phyloP scores from a whole-genome alignment of 2,329 filamentous ascomycete genomes.

The Fusarium sororula region DNA sequence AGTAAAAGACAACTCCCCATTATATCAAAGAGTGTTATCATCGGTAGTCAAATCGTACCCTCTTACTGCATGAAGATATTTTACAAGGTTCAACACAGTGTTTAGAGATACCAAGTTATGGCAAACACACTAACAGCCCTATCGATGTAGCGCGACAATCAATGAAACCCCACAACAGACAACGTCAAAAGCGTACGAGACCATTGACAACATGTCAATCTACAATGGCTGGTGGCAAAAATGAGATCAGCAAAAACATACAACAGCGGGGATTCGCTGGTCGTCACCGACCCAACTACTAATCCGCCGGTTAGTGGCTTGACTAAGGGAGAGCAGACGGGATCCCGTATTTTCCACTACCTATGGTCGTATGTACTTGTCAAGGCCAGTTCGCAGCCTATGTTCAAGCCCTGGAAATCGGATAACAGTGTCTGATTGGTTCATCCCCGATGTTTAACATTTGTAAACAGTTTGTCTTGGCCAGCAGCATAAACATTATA shows the following conservation, averaged over 20 bases:
- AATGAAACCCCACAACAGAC: too few relatives aligned
- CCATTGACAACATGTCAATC: not conserved
- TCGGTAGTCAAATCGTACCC: fast-evolving
- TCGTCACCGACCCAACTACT: not conserved
- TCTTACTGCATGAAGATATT: not conserved
- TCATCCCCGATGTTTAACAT: too few relatives aligned
- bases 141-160: too few relatives aligned
- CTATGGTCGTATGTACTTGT: not conserved
- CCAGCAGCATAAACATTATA: not conserved
- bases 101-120: not conserved
- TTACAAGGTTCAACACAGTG: not conserved
- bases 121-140: not conserved
- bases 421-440: not conserved
- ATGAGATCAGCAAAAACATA: not conserved
- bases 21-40: not conserved
- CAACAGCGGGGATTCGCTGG: not conserved
- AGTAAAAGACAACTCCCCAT: not conserved
- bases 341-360: not conserved
- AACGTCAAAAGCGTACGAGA: not conserved
- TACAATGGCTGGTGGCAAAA: not conserved
- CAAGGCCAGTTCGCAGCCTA: fast-evolving
- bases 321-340: not conserved
- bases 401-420: fast-evolving
- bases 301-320: not conserved
- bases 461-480: not conserved